Evolutionary conservation across 805 yeast species (phyloP).

Genomic region (Zygoascus ofunaensis): DNA sequence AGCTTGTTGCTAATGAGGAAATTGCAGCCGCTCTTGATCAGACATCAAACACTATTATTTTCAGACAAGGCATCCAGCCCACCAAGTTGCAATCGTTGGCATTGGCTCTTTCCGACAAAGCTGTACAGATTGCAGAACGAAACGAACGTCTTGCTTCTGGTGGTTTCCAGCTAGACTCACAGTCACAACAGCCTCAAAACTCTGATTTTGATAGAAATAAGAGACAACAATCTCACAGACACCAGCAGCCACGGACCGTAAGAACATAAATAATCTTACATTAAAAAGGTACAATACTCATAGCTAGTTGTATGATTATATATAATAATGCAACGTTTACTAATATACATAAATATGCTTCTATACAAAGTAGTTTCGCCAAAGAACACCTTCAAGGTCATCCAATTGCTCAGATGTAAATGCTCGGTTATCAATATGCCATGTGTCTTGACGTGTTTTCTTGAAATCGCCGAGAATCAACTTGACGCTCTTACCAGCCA

Average conservation of each 20-base stretch:
- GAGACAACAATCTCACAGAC: conserved; percentile 5
- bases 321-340: too few relatives aligned
- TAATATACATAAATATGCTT: too few relatives aligned
- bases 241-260: conserved; percentile 2
- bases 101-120: conserved; percentile 71
- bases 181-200: background rate
- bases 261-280: too few relatives aligned
- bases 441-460: conserved; percentile 86
- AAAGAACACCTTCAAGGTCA: conserved; percentile 86
- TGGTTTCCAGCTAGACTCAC: conserved; percentile 40
- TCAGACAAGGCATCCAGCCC: conserved; percentile 69
- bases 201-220: background rate
- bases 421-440: conserved; percentile 78
- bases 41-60: conserved; percentile 50
- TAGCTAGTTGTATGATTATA: too few relatives aligned
- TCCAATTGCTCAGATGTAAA: conserved; percentile 75
- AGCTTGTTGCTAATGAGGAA: conserved; percentile 72
- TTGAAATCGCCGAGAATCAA: conserved; percentile 73
- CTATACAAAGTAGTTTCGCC: conserved; percentile 85
- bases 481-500: conserved; percentile 77
- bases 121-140: conserved; percentile 67
- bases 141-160: conserved; percentile 77
- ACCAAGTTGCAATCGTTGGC: conserved; percentile 84
- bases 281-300: background rate
- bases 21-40: conserved; percentile 68